Conservation (phyloP, 371 early-diverging fungal genomes). For the Actinomucor elegans region DNA sequence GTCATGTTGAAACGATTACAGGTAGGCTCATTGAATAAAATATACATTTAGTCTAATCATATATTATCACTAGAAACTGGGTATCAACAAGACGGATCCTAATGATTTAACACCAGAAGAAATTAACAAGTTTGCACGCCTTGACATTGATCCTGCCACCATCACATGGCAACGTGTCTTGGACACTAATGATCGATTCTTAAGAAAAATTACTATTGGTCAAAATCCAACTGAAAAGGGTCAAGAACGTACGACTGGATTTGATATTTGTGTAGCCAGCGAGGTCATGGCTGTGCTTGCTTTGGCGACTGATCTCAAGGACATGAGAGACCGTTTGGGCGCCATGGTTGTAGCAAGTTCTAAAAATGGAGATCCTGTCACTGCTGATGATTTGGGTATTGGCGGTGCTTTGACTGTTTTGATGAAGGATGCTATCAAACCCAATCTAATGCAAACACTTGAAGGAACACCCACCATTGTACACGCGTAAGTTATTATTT, state of each 20-base stretch:
- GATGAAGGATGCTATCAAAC: constrained; percentile 97
- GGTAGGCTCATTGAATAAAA: neutral
- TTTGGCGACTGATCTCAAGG: constrained; percentile 82
- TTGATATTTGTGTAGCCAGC: constrained; percentile 94
- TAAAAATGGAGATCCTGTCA: constrained; percentile 81
- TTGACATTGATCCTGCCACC: constrained; percentile 89
- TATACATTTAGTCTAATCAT: neutral
- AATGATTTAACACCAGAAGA: constrained; percentile 80
- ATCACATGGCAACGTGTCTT: constrained; percentile 97
- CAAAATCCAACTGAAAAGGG: constrained; percentile 87
- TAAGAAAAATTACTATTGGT: constrained; percentile 89
- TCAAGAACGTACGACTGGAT: constrained; percentile 84
- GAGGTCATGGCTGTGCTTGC: constrained; percentile 98
- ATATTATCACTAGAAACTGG: constrained; percentile 63
- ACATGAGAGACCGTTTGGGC: constrained; percentile 93
- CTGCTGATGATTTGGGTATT: constrained; percentile 93
- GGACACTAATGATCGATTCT: constrained; percentile 93
- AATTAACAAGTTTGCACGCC: constrained; percentile 72
- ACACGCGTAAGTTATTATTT: constrained; percentile 60
- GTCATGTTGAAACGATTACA: constrained; percentile 80
- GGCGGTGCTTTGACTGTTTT: constrained; percentile 95
- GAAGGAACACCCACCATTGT: constrained; percentile 98
- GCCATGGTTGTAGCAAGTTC: constrained; percentile 91
- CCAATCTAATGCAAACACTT: constrained; percentile 96
- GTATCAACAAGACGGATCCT: constrained; percentile 79